These are phyloP conservation scores for Sporisorium reilianum DNA, from an alignment of 1,284 basidiomycete genomes.

Conservation along the genomic window DNA sequence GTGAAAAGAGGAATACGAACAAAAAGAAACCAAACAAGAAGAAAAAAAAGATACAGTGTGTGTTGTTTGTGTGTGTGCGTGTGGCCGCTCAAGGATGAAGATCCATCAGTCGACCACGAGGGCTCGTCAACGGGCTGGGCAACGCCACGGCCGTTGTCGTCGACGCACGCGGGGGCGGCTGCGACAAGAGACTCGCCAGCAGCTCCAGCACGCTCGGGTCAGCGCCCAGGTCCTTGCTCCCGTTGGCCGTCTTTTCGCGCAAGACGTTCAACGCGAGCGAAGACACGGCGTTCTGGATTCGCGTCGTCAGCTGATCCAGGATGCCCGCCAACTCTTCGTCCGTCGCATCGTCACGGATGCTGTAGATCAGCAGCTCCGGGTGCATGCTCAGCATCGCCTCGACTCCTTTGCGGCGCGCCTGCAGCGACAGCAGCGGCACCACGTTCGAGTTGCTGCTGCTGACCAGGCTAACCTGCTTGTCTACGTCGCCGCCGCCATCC, in stretches of 20 bases:
- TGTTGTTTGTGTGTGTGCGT: neutral
- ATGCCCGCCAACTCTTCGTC: slow-evolving; percentile 65
- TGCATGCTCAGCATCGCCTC: slow-evolving; percentile 52
- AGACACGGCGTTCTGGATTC: slow-evolving; percentile 59
- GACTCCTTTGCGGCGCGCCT: slow-evolving; percentile 56
- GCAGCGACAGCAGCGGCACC: slow-evolving; percentile 27
- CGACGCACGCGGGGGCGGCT: slow-evolving; percentile 18
- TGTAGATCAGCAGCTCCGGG: slow-evolving; percentile 63
- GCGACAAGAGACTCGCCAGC: slow-evolving; percentile 26
- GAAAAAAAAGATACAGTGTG: neutral
- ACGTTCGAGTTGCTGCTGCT: neutral
- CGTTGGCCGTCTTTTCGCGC: slow-evolving; percentile 32
- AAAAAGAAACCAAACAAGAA: neutral
- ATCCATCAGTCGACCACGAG: slow-evolving; percentile 31
- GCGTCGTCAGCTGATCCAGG: slow-evolving; percentile 64
- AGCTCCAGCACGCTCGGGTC: slow-evolving; percentile 35
- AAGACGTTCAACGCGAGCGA: slow-evolving; percentile 46
- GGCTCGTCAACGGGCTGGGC: slow-evolving; percentile 28
- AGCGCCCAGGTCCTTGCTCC: slow-evolving; percentile 6
- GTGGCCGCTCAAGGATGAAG: slow-evolving; percentile 10
- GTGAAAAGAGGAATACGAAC: neutral
- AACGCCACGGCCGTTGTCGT: neutral
- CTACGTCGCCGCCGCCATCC: slow-evolving; percentile 11
- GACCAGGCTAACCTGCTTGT: neutral
- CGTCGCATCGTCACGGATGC: slow-evolving; percentile 66